Evolutionary conservation across 495 filamentous ascomycete genomes (phyloP), one percentile per base, ranked within the genome.

Genomic region (Lasiosphaeriaceae sp.): DNA sequence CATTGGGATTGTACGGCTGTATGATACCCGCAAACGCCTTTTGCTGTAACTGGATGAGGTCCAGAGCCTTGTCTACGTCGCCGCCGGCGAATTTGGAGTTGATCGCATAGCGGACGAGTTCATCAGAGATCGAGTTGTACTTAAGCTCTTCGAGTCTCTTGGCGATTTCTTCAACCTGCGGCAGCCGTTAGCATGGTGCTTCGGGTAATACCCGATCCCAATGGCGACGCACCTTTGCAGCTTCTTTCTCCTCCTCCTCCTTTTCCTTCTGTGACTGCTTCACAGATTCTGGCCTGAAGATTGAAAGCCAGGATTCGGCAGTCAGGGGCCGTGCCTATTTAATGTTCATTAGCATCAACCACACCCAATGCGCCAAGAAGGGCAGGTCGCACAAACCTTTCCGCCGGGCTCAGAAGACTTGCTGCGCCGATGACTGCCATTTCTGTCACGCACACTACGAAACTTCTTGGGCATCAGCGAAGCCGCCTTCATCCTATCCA

Each of bases 21-120:
- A 98, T 83, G 35, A 91, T 84, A 1, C 93, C 93, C 22, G 90
- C 84, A 37, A 90, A 85, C 0, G 92, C 87, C 59, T 89, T 84
- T 60, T 92, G 84, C 34, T 92, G 79, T 21, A 96, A 69, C 22
- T 87, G 62, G 31, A 98, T 74, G 49, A 97, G 67, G 57, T 90
- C 84, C 57, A 89, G 80, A 2, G 92, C 88, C 61, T 84, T 86
- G 48, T 92, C 86, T 29, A 78, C 67, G 70, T 96, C 84, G 4
- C 87, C 88, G 20, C 81, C 75, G 19, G 87, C 80, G 67, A 85
- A 83, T 50, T 77, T 77, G 4, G 81, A 80, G 37, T 77, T 74
- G 17, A 97, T 77, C 4, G 87, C 87, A 74, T 90, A 88, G 52
- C 78, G 76, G 46, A 90, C 78, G 47, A 92, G 83, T n/a, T 81